Evolutionary conservation across 1,284 basidiomycete genomes (phyloP).

Genomic region (Athelia psychrophila): DNA sequence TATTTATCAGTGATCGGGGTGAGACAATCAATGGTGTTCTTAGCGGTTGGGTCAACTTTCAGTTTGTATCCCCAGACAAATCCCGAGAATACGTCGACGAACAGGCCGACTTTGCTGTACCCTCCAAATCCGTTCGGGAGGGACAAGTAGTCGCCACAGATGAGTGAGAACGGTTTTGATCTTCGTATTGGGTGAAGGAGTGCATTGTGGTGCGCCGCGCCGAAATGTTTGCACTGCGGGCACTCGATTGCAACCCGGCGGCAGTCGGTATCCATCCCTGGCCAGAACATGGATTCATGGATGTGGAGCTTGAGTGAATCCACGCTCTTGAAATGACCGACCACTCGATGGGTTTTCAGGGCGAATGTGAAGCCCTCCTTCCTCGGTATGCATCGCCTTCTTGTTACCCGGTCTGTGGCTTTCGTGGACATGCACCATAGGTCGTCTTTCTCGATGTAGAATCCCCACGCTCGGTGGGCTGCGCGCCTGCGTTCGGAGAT

Average conservation of each 20-base stretch:
- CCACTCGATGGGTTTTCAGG: background rate
- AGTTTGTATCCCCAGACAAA: slow-evolving; percentile 7
- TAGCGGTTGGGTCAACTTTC: slow-evolving; percentile 5
- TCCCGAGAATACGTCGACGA: slow-evolving; percentile 1
- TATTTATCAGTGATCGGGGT: background rate
- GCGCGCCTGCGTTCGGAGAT: background rate
- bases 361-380: background rate
- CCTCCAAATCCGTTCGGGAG: slow-evolving; percentile 6
- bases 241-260: background rate
- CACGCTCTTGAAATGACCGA: background rate
- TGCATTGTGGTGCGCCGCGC: background rate
- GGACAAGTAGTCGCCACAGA: slow-evolving; percentile 9
- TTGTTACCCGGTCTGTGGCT: background rate
- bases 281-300: background rate
- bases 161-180: slow-evolving; percentile 5
- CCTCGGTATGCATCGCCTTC: background rate
- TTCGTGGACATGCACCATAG: background rate
- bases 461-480: background rate
- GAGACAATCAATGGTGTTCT: slow-evolving; percentile 5
- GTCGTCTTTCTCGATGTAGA: background rate
- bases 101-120: slow-evolving; percentile 2
- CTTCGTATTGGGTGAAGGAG: slow-evolving; percentile 6
- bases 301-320: background rate
- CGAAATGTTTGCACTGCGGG: background rate
- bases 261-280: background rate